Conservation (phyloP, 139 green algal genomes). For the Coccomyxa sp. region DNA sequence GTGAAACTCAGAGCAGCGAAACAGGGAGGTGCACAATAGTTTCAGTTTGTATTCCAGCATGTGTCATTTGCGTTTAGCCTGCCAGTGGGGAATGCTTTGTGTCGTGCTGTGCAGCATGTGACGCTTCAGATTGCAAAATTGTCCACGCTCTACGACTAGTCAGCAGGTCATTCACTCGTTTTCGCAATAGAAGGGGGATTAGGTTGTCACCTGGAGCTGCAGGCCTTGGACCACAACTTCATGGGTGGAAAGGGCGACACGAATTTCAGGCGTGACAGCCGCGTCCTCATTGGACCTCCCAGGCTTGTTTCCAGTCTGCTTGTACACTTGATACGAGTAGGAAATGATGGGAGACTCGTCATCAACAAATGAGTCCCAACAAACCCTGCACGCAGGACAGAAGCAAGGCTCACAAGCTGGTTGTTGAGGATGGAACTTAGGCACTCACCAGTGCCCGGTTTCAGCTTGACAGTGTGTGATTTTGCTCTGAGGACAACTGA, state of each 20-base stretch:
- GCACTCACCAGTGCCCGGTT: background rate
- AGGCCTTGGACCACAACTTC: background rate
- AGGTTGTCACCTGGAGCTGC: constrained; percentile 9
- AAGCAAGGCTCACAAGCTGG: background rate
- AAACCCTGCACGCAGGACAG: constrained; percentile 17
- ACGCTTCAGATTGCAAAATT: background rate
- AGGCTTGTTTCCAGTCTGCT: background rate
- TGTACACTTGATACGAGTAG: constrained; percentile 34
- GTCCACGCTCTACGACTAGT: background rate
- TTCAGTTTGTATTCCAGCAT: no score
- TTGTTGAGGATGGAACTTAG: background rate
- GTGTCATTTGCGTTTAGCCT: no score
- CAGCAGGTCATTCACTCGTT: constrained; percentile 2
- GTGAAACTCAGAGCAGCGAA: background rate
- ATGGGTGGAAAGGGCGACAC: background rate
- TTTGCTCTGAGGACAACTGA: background rate
- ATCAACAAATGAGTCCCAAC: constrained; percentile 51
- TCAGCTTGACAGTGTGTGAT: background rate
- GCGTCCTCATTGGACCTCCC: background rate
- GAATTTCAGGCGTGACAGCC: constrained; percentile 4
- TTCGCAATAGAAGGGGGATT: background rate
- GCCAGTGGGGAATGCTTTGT: no score
- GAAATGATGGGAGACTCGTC: constrained; percentile 24
- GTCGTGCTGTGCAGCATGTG: no score
- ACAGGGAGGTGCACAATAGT: background rate